Evolutionary conservation across 2,329 filamentous ascomycete genomes (phyloP).

Genomic region (Calonectria honghensis): DNA sequence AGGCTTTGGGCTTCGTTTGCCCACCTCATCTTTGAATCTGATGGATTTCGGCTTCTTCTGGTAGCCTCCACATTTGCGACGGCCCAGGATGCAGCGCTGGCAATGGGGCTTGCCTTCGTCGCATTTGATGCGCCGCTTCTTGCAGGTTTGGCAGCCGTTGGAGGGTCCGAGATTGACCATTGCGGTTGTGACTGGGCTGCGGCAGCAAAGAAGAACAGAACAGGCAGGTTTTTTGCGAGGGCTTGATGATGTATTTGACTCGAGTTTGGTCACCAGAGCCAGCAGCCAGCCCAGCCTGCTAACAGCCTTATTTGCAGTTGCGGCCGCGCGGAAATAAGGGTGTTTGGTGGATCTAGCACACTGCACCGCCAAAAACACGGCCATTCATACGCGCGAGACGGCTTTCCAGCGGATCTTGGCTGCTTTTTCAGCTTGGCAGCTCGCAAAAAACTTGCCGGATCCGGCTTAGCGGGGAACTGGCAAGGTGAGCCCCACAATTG

Average conservation of each 20-base stretch:
- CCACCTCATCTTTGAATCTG: slow-evolving; percentile 35
- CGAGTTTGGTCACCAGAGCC: not conserved
- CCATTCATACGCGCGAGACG: not conserved
- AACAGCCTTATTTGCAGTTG: not conserved
- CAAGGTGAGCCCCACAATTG: not conserved
- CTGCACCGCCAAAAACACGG: not conserved
- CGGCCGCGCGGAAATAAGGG: not conserved
- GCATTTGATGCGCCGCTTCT: slow-evolving; percentile 40
- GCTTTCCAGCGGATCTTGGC: not conserved
- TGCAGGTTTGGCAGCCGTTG: slow-evolving; percentile 43
- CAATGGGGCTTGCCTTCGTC: slow-evolving; percentile 43
- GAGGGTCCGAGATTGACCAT: slow-evolving; percentile 44
- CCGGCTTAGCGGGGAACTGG: not conserved
- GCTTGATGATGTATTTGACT: not conserved
- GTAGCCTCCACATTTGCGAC: slow-evolving; percentile 42
- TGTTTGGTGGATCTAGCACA: not conserved
- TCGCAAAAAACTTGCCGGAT: slow-evolving; percentile 18
- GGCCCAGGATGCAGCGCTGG: slow-evolving; percentile 28
- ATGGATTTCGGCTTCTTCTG: slow-evolving; percentile 25
- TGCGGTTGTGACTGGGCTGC: not conserved
- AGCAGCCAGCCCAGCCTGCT: no score
- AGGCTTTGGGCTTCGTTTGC: not conserved
- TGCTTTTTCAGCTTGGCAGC: not conserved
- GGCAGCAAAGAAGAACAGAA: not conserved
- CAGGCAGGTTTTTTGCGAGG: slow-evolving; percentile 27